Evolutionary conservation across 2,329 filamentous ascomycete genomes (phyloP).

Genomic region (Plenodomus lindquistii): DNA sequence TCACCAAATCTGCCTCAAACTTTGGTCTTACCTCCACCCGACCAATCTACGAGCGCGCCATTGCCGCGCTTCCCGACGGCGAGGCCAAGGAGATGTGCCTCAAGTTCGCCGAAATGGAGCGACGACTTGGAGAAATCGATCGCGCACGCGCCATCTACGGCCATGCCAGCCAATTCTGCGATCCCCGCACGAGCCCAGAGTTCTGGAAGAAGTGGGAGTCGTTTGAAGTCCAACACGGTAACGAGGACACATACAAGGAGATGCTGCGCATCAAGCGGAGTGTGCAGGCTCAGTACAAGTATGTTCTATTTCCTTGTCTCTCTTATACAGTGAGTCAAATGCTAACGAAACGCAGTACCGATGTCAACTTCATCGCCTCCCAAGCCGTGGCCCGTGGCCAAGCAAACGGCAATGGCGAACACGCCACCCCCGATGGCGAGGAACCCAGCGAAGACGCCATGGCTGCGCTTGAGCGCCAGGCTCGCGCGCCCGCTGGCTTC

Average conservation of each 20-base stretch:
- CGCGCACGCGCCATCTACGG: constrained; percentile 93
- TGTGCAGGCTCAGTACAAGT: constrained; percentile 96
- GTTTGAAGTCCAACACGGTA: constrained; percentile 97
- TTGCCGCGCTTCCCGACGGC: constrained; percentile 86
- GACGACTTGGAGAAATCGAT: constrained; percentile 89
- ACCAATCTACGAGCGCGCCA: constrained; percentile 94
- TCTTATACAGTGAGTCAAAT: neutral
- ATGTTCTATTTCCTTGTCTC: constrained; percentile 39
- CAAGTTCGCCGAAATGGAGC: constrained; percentile 97
- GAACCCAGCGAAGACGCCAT: constrained; percentile 74
- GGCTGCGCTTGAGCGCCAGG: constrained; percentile 84
- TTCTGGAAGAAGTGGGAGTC: constrained; percentile 98
- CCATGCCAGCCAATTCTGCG: constrained; percentile 95
- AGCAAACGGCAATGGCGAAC: constrained; percentile 54
- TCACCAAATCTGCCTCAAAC: constrained; percentile 97
- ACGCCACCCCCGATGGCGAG: constrained; percentile 50
- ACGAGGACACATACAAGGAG: constrained; percentile 99
- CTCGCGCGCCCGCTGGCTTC: constrained; percentile 86
- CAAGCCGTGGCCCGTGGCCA: constrained; percentile 87
- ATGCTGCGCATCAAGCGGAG: constrained; percentile 98
- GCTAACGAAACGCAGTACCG: constrained; percentile 64
- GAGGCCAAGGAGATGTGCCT: constrained; percentile 98
- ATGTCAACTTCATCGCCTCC: constrained; percentile 97
- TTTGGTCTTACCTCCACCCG: constrained; percentile 94
- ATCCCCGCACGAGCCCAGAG: constrained; percentile 82